Evolutionary conservation across 1,284 basidiomycete genomes (phyloP), one percentile per base, ranked within the genome.

Genomic region (Nidula niveotomentosa): DNA sequence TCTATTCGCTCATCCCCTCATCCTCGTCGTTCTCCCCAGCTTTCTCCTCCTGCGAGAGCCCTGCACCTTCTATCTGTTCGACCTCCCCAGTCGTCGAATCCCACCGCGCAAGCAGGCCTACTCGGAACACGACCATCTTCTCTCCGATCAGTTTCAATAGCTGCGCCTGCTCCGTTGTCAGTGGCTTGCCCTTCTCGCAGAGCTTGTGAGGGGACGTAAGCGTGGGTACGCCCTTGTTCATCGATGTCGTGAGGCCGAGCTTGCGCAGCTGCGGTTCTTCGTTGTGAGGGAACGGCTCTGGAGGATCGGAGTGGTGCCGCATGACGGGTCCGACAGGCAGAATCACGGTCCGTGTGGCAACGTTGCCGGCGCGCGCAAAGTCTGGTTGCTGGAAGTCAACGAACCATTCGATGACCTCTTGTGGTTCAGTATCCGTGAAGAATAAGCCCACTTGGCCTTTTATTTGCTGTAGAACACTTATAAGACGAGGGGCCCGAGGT

Each of bases 241-340:
- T 84, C 53, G 80, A 83, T 15, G 96, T 98, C 47, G 87, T 82
- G 52, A 99, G 77, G 9, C 97, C 97, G 34, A 98, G 83, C 69
- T 91, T 90, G 54, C 96, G 86, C 53, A 99, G 79, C 68, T 98
- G 96, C 17, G 96, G 94, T 65, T 99, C 96, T 75, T 98, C 93
- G 62, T 93, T 94, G 72, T 98, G 95, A 33, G 96, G 94, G 70
- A 98, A 95, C 0, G 94, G 90, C 63, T 92, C 87, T 35, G 89
- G 84, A 2, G 88, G 87, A 61, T 88, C 84, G 10, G 88, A 86
- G 68, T 90, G 79, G 53, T 81, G 79, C 66, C 86, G 83, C 81
- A 90, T 80, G 52, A 91, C 80, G 47, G 89, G 85, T 35, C 88
- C 88, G 33, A 77, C 85, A 37, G 94, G 91, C 17, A 99, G 77